Percentiles rank a stretch among this genome's conserved stretches.
Conservation (phyloP, 345 rosid genomes). For the Microcos paniculata region DNA sequence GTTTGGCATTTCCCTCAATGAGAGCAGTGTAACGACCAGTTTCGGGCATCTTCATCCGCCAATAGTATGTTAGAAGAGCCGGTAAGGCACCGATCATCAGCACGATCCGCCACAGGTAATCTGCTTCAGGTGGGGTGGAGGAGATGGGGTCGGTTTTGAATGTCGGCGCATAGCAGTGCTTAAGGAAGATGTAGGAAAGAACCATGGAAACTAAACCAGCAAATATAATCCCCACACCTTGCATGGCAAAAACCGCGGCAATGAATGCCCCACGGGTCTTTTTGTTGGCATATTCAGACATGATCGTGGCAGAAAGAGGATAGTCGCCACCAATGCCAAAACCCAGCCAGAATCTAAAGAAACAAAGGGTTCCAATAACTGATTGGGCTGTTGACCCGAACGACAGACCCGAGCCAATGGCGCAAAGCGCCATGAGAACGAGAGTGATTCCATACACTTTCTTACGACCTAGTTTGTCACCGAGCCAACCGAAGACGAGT, state of each 20-base stretch:
- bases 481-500: slow-evolving; percentile 61
- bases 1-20: slow-evolving; percentile 51
- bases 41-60: slow-evolving; percentile 69
- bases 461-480: slow-evolving; percentile 69
- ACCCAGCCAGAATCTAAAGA: slow-evolving; percentile 75
- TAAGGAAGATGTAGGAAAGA: slow-evolving; percentile 36
- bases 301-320: slow-evolving; percentile 76
- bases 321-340: slow-evolving; percentile 87
- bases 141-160: slow-evolving; percentile 13
- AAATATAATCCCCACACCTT: slow-evolving; percentile 55
- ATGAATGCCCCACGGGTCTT: slow-evolving; percentile 57
- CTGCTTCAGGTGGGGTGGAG: slow-evolving; percentile 49
- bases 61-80: slow-evolving; percentile 46
- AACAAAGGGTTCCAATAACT: slow-evolving; percentile 58
- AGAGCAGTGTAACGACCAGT: slow-evolving; percentile 60
- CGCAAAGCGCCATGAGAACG: slow-evolving; percentile 54
- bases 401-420: slow-evolving; percentile 58
- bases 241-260: slow-evolving; percentile 68
- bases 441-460: slow-evolving; percentile 59
- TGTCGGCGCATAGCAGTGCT: not conserved
- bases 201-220: slow-evolving; percentile 48
- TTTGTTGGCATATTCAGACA: slow-evolving; percentile 66
- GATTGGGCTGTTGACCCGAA: slow-evolving; percentile 39
- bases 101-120: slow-evolving; percentile 52
- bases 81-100: slow-evolving; percentile 59